phyloP scores from a whole-genome alignment of 768 basidiomycete species.

The Naganishia vishniacii region DNA sequence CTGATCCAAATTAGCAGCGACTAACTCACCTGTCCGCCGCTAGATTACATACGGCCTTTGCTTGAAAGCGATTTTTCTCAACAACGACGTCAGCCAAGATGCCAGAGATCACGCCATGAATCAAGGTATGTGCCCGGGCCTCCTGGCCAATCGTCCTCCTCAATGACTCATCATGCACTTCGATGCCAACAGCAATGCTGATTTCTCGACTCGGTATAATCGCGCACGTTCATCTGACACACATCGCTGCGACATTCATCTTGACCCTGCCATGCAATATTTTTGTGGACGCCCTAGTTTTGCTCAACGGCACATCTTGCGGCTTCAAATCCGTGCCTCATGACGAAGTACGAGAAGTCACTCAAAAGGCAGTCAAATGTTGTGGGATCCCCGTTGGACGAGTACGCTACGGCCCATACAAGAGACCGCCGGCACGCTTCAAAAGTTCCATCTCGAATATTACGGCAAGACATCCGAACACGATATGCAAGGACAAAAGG shows the following conservation, averaged over 20 bases:
- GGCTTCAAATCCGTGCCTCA: background rate
- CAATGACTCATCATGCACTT: background rate
- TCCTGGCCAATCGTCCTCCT: background rate
- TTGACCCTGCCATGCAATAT: conserved; percentile 6
- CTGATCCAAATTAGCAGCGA: no score
- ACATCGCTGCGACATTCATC: conserved; percentile 1
- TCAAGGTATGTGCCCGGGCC: background rate
- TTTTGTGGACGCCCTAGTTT: conserved; percentile 3
- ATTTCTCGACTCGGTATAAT: background rate
- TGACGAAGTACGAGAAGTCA: conserved; percentile 1
- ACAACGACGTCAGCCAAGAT: background rate
- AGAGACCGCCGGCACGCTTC: conserved; percentile 1
- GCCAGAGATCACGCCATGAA: conserved; percentile 3
- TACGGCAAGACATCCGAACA: background rate
- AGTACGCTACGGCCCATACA: background rate
- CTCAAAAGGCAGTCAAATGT: background rate
- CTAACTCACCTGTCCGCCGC: no score
- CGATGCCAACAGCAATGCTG: background rate
- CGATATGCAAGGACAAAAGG: background rate
- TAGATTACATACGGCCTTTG: conserved; percentile 1
- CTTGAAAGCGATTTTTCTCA: background rate
- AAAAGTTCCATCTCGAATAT: background rate
- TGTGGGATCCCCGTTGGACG: conserved; percentile 3
- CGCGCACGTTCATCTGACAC: background rate
- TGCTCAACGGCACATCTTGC: conserved; percentile 1